Percentiles rank a stretch among this genome's conserved stretches.
Evolutionary conservation across 2,329 filamentous ascomycete genomes (phyloP).

Genomic region (Aspergillus nomiae): DNA sequence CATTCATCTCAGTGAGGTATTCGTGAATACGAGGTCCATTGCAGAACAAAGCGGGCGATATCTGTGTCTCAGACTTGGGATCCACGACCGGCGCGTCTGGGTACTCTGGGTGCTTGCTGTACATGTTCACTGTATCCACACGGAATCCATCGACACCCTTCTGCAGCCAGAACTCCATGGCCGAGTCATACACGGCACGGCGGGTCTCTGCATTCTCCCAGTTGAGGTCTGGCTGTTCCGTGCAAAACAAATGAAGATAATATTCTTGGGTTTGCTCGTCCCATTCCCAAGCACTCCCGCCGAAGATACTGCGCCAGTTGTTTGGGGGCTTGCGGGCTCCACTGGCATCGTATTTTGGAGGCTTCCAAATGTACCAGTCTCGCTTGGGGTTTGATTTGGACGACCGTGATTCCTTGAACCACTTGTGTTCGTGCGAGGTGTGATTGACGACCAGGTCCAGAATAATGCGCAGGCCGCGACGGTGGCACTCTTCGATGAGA

Average conservation of each 20-base stretch:
- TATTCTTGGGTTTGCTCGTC: conserved; percentile 71
- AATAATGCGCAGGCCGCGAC: conserved; percentile 68
- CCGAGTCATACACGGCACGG: conserved; percentile 66
- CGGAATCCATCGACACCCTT: conserved; percentile 72
- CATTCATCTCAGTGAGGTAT: conserved; percentile 56
- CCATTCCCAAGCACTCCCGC: conserved; percentile 55
- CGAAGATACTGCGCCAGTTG: conserved; percentile 60
- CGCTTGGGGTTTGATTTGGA: conserved; percentile 63
- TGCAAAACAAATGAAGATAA: conserved; percentile 73
- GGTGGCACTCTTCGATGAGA: conserved; percentile 61
- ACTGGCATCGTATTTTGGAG: conserved; percentile 53
- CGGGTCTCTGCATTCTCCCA: conserved; percentile 73
- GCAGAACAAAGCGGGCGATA: conserved; percentile 61
- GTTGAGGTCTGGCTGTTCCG: conserved; percentile 80
- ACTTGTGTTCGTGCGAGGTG: conserved; percentile 69
- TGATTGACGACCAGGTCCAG: conserved; percentile 79
- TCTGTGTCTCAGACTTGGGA: conserved; percentile 56
- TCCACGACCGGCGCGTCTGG: conserved; percentile 44
- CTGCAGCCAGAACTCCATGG: conserved; percentile 78
- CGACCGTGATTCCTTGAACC: conserved; percentile 68
- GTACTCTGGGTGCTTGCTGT: conserved; percentile 63
- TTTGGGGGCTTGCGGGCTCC: conserved; percentile 69
- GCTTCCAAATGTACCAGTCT: conserved; percentile 66
- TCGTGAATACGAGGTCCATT: conserved; percentile 63
- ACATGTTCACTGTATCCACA: conserved; percentile 72